Base-by-base conservation (phyloP, 495 filamentous ascomycete genomes). In the Hypoxylon rickii region DNA sequence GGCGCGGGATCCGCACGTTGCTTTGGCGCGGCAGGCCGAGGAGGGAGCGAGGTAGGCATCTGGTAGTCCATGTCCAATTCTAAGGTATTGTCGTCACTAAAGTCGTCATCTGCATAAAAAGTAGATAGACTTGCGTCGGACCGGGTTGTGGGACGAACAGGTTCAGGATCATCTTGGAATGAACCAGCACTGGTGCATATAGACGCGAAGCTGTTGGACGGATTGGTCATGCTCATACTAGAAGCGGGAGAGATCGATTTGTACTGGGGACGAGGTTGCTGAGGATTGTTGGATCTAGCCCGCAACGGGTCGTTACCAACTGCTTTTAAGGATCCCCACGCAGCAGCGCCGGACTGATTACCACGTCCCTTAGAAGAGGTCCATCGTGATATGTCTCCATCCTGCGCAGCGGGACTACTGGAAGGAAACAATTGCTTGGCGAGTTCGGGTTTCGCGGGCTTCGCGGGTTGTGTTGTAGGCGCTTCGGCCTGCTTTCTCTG, bases 61-160 rank as follows among this genome's bases (percentile, higher is more conserved):
- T 75, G 66, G 47, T 81, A 80, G 41, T 88, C 83, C 11, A 88
- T 59, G 50, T 89, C 83, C 12, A 88, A 64, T 38, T 89, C 82
- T 7, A 89, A 69, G 22, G 86, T 81, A 2, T 78, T 71, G 52
- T 90, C 86, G 52, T 87, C 83, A 58, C 86, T 85, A 63, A 90
- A 88, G 54, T 90, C 88, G 44, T 84, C 78, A 42, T 86, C 83
- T 44, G 77, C 76, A 57, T 83, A 79, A 49, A 76, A 77, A 11
- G 85, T 75, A 20, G 68, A 26, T 7, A 40, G 21, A 18, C 52
- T 18, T 17, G 51, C 34, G 13, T 56, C 69, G 33, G 15, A 19
- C 26, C 37, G 20, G 12, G 58, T 31, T 13, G 53, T 39, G 20
- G 19, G 41, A n/a, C 58, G 49, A n/a, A 44, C n/a, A n/a, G 67